phyloP scores from a whole-genome alignment of 208 protist species.

The Porcisia deanei region DNA sequence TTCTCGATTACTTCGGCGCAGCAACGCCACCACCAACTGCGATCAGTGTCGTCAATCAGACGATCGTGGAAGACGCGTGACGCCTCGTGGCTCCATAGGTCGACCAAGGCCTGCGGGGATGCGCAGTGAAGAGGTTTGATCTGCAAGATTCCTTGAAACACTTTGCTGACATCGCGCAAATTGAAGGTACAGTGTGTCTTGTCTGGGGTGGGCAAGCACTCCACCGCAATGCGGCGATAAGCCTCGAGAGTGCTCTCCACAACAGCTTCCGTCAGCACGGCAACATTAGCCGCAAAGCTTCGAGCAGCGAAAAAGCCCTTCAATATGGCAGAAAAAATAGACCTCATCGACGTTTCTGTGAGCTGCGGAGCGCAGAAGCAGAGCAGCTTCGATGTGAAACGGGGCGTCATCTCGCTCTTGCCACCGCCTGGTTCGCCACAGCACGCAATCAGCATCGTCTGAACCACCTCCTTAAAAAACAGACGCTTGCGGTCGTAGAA shows the following conservation, averaged over 20 bases:
- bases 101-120: slow-evolving; percentile 56
- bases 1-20: slow-evolving; percentile 62
- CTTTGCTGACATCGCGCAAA: slow-evolving; percentile 96
- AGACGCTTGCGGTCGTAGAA: slow-evolving; percentile 92
- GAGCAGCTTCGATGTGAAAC: slow-evolving; percentile 92
- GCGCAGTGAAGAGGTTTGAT: slow-evolving; percentile 70
- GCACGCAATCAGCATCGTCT: slow-evolving; percentile 86
- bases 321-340: slow-evolving; percentile 96
- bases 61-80: slow-evolving; percentile 97
- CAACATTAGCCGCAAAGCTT: slow-evolving; percentile 46
- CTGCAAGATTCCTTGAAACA: slow-evolving; percentile 96
- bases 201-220: slow-evolving; percentile 96
- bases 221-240: slow-evolving; percentile 92
- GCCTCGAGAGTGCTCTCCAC: slow-evolving; percentile 93
- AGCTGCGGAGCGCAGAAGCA: slow-evolving; percentile 93
- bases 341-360: slow-evolving; percentile 72
- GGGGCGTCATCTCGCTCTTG: slow-evolving; percentile 91
- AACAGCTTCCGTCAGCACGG: slow-evolving; percentile 49
- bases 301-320: slow-evolving; percentile 69
- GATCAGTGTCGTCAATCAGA: slow-evolving; percentile 92
- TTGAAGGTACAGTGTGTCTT: slow-evolving; percentile 99
- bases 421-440: slow-evolving; percentile 96
- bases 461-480: slow-evolving; percentile 92
- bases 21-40: slow-evolving; percentile 91
- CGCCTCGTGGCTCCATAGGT: slow-evolving; percentile 95